Percentiles rank a stretch among this genome's conserved stretches.
phyloP scores from a whole-genome alignment of 495 filamentous ascomycete species.

The Neurospora sp. region DNA sequence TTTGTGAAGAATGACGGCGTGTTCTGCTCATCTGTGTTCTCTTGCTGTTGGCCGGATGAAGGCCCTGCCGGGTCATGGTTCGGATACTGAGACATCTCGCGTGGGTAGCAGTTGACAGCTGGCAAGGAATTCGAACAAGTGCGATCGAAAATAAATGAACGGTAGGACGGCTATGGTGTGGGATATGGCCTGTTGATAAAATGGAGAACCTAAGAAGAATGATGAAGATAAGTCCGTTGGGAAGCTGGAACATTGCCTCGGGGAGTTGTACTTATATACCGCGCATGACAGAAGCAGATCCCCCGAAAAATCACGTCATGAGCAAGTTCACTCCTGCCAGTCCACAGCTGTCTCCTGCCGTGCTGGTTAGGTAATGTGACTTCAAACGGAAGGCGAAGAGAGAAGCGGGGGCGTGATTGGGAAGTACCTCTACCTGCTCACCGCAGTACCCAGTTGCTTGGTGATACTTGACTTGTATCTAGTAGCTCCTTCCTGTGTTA shows the following conservation, averaged over 20 bases:
- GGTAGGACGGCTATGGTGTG: background rate
- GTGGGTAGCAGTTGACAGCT: background rate
- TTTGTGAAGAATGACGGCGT: background rate
- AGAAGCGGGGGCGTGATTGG: background rate
- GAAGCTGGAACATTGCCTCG: background rate
- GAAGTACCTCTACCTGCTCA: background rate
- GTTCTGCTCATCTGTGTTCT: background rate
- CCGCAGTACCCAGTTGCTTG: background rate
- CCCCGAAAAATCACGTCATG: background rate
- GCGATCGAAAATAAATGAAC: background rate
- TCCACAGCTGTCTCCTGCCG: background rate
- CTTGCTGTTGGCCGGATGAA: background rate
- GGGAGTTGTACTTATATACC: background rate
- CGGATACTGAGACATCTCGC: background rate
- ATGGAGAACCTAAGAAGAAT: background rate
- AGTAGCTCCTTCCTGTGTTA: background rate
- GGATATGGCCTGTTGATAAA: background rate
- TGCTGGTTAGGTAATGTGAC: background rate
- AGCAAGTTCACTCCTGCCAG: background rate
- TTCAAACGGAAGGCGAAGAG: background rate
- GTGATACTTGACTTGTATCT: background rate
- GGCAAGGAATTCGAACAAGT: background rate
- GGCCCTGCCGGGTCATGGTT: background rate
- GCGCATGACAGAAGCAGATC: background rate
- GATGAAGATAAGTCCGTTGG: background rate